Evolutionary conservation across 192 early-diverging fungal genomes (phyloP), one percentile per base, ranked within the genome.

Genomic region (Gamsiella multidivaricata): DNA sequence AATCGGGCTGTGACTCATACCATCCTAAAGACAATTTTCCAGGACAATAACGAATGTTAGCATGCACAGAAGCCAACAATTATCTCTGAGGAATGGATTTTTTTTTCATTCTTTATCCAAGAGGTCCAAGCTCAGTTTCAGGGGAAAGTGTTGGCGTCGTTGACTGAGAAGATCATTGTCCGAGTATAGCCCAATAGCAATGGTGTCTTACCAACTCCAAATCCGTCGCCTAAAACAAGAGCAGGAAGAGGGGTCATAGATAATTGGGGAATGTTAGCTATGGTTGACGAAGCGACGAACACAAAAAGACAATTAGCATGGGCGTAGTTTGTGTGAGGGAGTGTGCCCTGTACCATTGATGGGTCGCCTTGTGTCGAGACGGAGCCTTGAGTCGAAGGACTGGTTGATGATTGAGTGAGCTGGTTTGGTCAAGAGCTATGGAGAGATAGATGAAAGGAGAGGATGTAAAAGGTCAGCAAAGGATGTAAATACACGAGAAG

Each of bases 381-480:
- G 87, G 43, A 94, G 78, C 71, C 86, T 86, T 58, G 86, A 90
- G 79, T 91, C 91, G 71, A 91, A 90, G 54, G 91, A 91, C 78
- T 94, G 92, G 80, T 91, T 92, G 47, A 93, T 92, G 39, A 93
- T 93, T 25, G 92, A 93, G 56, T 93, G 91, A 2, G 87, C 87
- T 0, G 92, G 92, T 54, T 89, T 88, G 0, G 91, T 91, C 25
- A 93, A 79, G 50, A 93, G 80, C 85, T 87, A 43, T 2, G 23
- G 22, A 36, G 10, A 29, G 10, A 39, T 26, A 63, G n/a, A 45
- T 12, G 39, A 47, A 59, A 7, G 39, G 31, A 36, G 29, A 56
- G 15, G n/a, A 36, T 42, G 33, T 54, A 50, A 47, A 23, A 9
- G 32, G 6, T 26, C 6, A 18, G 23, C n/a, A n/a, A n/a, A n/a